Base-by-base conservation (phyloP, 495 filamentous ascomycete species). In the Lineolata rhizophorae region DNA sequence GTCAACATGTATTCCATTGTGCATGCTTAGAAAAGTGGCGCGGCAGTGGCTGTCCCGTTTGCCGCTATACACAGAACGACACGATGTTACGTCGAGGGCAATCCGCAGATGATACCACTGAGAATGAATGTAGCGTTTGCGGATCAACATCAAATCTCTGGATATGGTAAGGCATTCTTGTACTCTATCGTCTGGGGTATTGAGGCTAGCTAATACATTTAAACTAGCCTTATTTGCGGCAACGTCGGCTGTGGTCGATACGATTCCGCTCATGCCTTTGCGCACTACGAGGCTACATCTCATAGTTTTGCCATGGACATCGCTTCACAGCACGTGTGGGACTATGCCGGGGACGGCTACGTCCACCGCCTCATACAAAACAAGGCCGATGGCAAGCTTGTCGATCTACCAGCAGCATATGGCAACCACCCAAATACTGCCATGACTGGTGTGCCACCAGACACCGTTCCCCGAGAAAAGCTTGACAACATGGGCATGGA, bases 1-100 rank as follows among this genome's bases (percentile, higher is more conserved):
- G 87, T 51, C 90, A 95, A 44, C 87, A 97, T 41, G 83, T 97
- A 34, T 97, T 97, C 49, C 87, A 97, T 55, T 97, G 87, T 50
- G 81, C 76, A 4, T 97, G 87, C 55, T 62, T 97, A 0, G 78
- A 91, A 43, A 95, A 91, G 46, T 97, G 87, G 87, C 76, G 75
- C 45, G 87, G 85, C 13, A 74, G 65, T 30, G 85, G 85, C 18
- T 97, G 87, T 46, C 87, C 87, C 0, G 81, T 97, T 10, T 97
- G 87, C 44, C 74, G 87, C 3, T 90, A 90, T 43, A 87, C 84
- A 35, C 66, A 76, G 47, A 26, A 49, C 41, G 20, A 52, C 28
- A 35, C 42, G 10, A 22, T 46, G 20, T 21, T 27, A 3, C 8
- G 26, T 9, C 40, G 35, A 20, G 15, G 18, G 15, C 8, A 10